phyloP scores from a whole-genome alignment of 208 protist genomes.

The Acanthamoeba sp. region DNA sequence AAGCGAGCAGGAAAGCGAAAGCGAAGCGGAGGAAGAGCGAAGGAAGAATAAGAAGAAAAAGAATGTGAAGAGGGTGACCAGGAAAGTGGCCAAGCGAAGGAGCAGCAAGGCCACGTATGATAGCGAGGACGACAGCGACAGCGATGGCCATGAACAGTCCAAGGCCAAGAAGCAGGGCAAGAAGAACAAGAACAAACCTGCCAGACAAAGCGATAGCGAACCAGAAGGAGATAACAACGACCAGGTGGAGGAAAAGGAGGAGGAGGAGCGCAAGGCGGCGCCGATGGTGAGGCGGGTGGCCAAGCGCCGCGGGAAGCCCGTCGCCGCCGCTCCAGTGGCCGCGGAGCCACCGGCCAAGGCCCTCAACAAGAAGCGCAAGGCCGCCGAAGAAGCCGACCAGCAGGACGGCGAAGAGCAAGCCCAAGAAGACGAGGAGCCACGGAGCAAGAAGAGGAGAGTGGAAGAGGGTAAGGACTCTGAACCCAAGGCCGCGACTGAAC shows the following conservation, averaged over 20 bases:
- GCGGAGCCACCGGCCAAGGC: background rate
- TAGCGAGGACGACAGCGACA: background rate
- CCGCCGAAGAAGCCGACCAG: background rate
- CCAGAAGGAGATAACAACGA: background rate
- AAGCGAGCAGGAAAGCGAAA: background rate
- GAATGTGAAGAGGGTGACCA: background rate
- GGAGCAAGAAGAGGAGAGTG: background rate
- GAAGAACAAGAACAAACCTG: background rate
- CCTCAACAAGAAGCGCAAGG: background rate
- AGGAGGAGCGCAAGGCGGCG: background rate
- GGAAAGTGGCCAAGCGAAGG: background rate
- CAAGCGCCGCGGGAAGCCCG: background rate
- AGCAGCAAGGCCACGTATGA: background rate
- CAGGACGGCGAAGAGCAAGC: background rate
- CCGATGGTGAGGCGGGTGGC: slow-evolving; percentile 8
- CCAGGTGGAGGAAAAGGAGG: background rate
- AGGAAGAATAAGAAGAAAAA: background rate
- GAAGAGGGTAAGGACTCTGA: background rate
- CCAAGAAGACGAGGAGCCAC: background rate
- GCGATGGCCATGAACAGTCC: background rate
- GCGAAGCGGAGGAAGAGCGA: background rate
- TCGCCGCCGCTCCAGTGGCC: background rate
- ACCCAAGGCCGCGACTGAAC: background rate
- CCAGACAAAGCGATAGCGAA: background rate
- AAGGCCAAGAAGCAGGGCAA: background rate